phyloP scores from a whole-genome alignment of 2,329 filamentous ascomycete genomes.

The Bimuria novae-zelandiae region DNA sequence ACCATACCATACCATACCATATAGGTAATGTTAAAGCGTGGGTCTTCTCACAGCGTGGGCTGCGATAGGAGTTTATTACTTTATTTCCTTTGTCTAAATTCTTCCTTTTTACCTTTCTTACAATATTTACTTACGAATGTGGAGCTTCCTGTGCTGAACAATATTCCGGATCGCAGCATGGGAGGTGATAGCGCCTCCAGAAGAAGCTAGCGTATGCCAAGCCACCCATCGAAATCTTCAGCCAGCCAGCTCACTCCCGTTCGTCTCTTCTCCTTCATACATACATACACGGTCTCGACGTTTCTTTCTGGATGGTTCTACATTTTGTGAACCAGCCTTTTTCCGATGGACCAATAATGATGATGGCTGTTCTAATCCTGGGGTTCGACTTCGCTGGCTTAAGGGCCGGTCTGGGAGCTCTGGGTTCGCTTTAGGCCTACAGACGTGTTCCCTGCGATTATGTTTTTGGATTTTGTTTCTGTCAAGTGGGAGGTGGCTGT shows the following conservation, averaged over 20 bases:
- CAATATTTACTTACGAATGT: no score
- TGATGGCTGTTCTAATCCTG: slow-evolving; percentile 48
- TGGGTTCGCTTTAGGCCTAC: slow-evolving; percentile 49
- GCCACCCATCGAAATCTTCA: slow-evolving; percentile 3
- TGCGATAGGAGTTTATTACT: no score
- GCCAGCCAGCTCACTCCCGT: background rate
- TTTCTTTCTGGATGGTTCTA: slow-evolving; percentile 27
- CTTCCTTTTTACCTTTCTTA: no score
- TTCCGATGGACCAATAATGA: slow-evolving; percentile 43
- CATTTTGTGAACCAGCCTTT: slow-evolving; percentile 33
- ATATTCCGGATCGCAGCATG: no score
- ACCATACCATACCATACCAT: no score
- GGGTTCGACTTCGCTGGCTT: slow-evolving; percentile 41
- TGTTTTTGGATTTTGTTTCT: background rate
- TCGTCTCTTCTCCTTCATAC: slow-evolving; percentile 10
- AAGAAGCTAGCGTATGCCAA: slow-evolving; percentile 7
- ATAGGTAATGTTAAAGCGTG: no score
- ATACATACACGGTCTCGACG: slow-evolving; percentile 24
- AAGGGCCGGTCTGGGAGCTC: slow-evolving; percentile 40
- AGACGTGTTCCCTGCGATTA: slow-evolving; percentile 18
- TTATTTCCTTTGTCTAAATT: no score
- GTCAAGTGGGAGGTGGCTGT: background rate
- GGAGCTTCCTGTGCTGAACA: no score
- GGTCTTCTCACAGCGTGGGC: no score
- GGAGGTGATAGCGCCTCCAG: no score